A percentile compares a stretch with the other conserved stretches of the same genome.
Conservation (phyloP, 345 rosid genomes). For the Hibiscus tridactylites region DNA sequence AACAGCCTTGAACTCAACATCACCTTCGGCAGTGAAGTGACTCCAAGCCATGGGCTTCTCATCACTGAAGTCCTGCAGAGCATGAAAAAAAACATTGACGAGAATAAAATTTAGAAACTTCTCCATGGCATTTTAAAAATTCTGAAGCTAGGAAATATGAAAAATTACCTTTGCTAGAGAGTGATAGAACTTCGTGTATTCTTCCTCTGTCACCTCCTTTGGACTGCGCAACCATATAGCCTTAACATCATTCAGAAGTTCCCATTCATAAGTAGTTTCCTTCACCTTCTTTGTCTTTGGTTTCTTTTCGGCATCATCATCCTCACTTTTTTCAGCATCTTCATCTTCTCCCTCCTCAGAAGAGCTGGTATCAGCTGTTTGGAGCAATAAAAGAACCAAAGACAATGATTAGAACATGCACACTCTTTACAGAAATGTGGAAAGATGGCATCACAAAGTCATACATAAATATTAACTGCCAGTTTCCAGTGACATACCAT, state of each 20-base stretch:
- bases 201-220: slow-evolving; percentile 89
- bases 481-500: slow-evolving; percentile 28
- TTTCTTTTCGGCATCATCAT: slow-evolving; percentile 66
- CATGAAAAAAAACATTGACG: slow-evolving; percentile 2
- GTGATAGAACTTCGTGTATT: slow-evolving; percentile 81
- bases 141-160: neutral
- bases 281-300: slow-evolving; percentile 70
- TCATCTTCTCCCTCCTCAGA: slow-evolving; percentile 55
- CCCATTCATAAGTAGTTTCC: slow-evolving; percentile 89
- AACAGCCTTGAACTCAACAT: slow-evolving; percentile 94
- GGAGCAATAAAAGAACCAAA: slow-evolving; percentile 10
- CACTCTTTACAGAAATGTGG: neutral
- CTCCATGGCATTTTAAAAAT: neutral
- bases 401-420: neutral
- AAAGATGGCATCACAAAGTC: neutral
- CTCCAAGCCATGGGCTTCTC: slow-evolving; percentile 93
- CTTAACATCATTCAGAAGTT: slow-evolving; percentile 86
- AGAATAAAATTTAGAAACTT: neutral
- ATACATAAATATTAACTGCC: neutral
- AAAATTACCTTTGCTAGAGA: slow-evolving; percentile 71
- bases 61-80: slow-evolving; percentile 64
- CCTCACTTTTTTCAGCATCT: slow-evolving; percentile 56
- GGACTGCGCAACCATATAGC: slow-evolving; percentile 98
- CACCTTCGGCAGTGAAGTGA: slow-evolving; percentile 95
- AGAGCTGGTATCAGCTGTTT: slow-evolving; percentile 46